Evolutionary conservation across 331 rosid genomes (phyloP).

Genomic region (Spiraea crenata): DNA sequence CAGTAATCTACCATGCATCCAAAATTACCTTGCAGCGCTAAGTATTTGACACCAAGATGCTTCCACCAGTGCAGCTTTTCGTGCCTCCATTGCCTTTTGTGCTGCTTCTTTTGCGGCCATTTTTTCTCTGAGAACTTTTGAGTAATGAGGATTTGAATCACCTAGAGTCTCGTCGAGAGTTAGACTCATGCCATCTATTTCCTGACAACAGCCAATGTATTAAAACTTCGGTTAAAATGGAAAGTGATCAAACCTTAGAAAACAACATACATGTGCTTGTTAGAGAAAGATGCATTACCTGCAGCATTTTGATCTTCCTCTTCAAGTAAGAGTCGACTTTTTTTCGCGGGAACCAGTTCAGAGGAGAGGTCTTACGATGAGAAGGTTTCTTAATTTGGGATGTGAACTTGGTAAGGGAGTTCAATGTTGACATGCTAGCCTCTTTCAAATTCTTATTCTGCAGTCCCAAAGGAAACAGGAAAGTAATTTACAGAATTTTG

Average conservation of each 20-base stretch:
- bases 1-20: neutral
- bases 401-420: constrained; percentile 58
- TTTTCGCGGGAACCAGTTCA: constrained; percentile 89
- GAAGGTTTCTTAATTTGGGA: constrained; percentile 80
- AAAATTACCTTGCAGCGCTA: constrained; percentile 64
- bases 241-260: neutral
- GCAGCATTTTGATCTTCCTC: constrained; percentile 88
- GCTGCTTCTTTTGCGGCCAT: constrained; percentile 95
- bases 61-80: constrained; percentile 84
- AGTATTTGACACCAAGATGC: constrained; percentile 97
- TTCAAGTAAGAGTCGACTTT: constrained; percentile 83
- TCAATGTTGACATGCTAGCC: constrained; percentile 41
- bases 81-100: constrained; percentile 73
- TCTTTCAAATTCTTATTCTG: constrained; percentile 67
- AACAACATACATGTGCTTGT: neutral
- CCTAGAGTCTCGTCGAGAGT: constrained; percentile 91
- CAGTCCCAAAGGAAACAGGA: neutral
- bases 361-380: constrained; percentile 72
- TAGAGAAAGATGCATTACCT: constrained; percentile 45
- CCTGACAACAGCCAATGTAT: constrained; percentile 39
- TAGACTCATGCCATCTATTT: constrained; percentile 76
- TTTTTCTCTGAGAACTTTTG: constrained; percentile 76
- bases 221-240: constrained; percentile 16
- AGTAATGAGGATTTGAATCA: constrained; percentile 86
- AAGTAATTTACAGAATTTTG: neutral